These are phyloP conservation scores for Sphenostylis stenocarpa DNA, from an alignment of 306 rosid species.

Conservation along the genomic window DNA sequence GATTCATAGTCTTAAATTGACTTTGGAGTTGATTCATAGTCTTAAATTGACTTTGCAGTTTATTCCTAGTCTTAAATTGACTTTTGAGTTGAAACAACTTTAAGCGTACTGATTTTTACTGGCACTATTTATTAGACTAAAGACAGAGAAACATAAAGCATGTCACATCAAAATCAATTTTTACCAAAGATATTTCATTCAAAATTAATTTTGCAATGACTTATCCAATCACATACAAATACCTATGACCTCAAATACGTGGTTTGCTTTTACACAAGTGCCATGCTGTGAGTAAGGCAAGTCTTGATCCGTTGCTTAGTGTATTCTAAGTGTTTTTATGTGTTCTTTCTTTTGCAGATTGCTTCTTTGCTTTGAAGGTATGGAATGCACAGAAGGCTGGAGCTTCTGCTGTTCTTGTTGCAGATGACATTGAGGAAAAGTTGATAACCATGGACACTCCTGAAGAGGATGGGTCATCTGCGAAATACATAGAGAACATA, in stretches of 20 bases:
- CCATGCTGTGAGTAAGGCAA: neutral
- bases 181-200: neutral
- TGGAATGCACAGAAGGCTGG: conserved; percentile 99
- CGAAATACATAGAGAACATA: conserved; percentile 87
- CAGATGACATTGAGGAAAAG: conserved; percentile 79
- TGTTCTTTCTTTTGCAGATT: conserved; percentile 60
- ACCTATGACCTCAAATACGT: neutral
- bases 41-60: no score
- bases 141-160: neutral
- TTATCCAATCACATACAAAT: neutral
- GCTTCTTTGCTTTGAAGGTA: conserved; percentile 96
- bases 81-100: neutral
- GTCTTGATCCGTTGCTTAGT: neutral
- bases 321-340: neutral
- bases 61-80: no score
- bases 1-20: no score
- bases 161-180: neutral
- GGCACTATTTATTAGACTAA: neutral
- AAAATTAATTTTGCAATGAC: neutral
- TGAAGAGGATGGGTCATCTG: conserved; percentile 75
- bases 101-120: neutral
- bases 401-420: conserved; percentile 98
- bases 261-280: conserved; percentile 7
- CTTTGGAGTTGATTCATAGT: no score
- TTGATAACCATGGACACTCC: conserved; percentile 98